Conservation (phyloP, 2,329 filamentous ascomycete genomes). For the Ceratocystis alfenasii region DNA sequence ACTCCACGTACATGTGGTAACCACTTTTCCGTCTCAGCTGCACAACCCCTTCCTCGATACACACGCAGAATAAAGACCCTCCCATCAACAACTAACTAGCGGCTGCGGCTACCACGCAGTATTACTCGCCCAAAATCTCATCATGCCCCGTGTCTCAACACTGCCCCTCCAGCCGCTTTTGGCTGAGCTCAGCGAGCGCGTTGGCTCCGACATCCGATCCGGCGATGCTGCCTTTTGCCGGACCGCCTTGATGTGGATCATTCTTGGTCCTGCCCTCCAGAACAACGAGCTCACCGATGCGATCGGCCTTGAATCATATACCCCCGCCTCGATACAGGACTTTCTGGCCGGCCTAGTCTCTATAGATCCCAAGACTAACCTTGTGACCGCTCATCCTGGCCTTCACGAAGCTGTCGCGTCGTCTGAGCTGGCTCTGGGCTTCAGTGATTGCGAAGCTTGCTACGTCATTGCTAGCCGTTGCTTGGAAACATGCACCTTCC, state of each 20-base stretch:
- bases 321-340: neutral
- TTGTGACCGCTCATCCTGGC: slow-evolving; percentile 11
- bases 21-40: neutral
- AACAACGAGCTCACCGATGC: slow-evolving; percentile 18
- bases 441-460: slow-evolving; percentile 20
- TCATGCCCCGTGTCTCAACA: slow-evolving; percentile 4
- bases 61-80: neutral
- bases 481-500: slow-evolving; percentile 21
- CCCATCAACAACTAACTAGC: neutral
- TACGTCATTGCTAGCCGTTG: slow-evolving; percentile 21
- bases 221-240: slow-evolving; percentile 21
- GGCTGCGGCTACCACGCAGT: too few species aligned
- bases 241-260: slow-evolving; percentile 19
- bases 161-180: slow-evolving; percentile 1
- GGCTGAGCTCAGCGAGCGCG: slow-evolving; percentile 12
- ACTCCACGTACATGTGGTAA: neutral
- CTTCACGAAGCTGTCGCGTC: slow-evolving; percentile 18
- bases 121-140: neutral
- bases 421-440: slow-evolving; percentile 16
- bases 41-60: neutral
- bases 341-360: slow-evolving; percentile 16
- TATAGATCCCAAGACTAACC: slow-evolving; percentile 2
- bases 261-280: slow-evolving; percentile 15
- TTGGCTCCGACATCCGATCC: slow-evolving; percentile 19
- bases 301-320: slow-evolving; percentile 16